Evolutionary conservation across 805 yeast genomes (phyloP), one percentile per base, ranked within the genome.

Genomic region (Ogataea ganodermae): DNA sequence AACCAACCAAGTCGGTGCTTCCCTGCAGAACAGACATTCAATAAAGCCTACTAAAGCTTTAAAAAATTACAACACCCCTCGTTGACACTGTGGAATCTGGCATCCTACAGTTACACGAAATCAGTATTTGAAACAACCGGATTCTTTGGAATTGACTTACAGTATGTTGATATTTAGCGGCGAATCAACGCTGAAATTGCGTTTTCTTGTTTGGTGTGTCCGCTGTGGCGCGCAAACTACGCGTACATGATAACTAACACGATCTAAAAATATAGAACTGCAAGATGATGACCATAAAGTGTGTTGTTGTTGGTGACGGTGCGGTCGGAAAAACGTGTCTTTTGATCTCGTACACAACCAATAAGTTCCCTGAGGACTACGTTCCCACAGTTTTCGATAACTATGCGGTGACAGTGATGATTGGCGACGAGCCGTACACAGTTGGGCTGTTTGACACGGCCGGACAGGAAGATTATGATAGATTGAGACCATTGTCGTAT

Each of bases 261-360:
- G n/a, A n/a, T 7, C 14, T 24, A 20, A 6, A 9, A 24, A 8
- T 14, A 18, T 12, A 10, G 4, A 14, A 31, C 23, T 30, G 32
- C 49, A 54, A 56, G 41, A 77, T 78, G 81, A 79, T 76, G 65
- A 75, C 84, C 50, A 78, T 87, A 69, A 92, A 92, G 73, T 94
- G 98, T 78, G 98, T 94, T 57, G 97, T 92, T 56, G 98, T 94
- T 47, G 99, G 99, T 57, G 99, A 94, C 73, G 99, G 99, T 88
- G 98, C 98, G 59, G 98, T 94, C 55, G 99, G 99, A 61, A 92
- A 90, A 65, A 92, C 98, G 16, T 92, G 98, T 74, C 81, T 94
- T 54, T 79, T 94, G 59, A 92, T 92, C 64, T 91, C 97, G 55
- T 92, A 92, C 72, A 92, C 98, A 44, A 92, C 97, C 51, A 88